These are phyloP conservation scores for Oropetium thomaeum DNA, from an alignment of 176 grass and related monocot genomes.

Conservation along the genomic window DNA sequence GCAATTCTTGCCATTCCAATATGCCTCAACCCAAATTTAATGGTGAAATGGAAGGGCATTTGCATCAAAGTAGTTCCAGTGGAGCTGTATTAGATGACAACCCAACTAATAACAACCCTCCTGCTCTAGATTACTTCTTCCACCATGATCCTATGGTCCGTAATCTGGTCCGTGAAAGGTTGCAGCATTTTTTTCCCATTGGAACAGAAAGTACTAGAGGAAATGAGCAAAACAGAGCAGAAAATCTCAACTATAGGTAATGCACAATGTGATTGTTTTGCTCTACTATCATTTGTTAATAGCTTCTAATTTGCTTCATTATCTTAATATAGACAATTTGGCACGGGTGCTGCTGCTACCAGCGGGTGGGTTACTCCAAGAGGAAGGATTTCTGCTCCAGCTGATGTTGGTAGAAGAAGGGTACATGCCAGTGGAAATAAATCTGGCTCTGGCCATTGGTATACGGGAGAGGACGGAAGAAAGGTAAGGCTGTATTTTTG, in stretches of 20 bases:
- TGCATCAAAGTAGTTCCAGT: constrained; percentile 36
- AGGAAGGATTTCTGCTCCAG: constrained; percentile 35
- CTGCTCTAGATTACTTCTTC: constrained; percentile 65
- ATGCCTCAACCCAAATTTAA: constrained; percentile 26
- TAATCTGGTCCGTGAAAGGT: constrained; percentile 47
- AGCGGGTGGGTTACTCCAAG: constrained; percentile 37
- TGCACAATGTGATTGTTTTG: not conserved
- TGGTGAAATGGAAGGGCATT: constrained; percentile 41
- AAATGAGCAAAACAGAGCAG: constrained; percentile 32
- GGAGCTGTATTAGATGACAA: constrained; percentile 18
- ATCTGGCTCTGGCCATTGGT: constrained; percentile 90
- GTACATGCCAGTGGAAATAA: constrained; percentile 46
- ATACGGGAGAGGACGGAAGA: constrained; percentile 61
- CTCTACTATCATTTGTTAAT: constrained; percentile 15
- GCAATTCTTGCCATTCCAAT: constrained; percentile 32
- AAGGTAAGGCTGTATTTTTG: constrained; percentile 47
- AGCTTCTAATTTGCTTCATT: constrained; percentile 1
- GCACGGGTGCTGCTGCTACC: constrained; percentile 17
- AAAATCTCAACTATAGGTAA: constrained; percentile 51
- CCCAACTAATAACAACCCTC: constrained; percentile 40
- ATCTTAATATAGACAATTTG: constrained; percentile 37
- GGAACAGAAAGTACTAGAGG: constrained; percentile 37
- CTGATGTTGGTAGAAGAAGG: constrained; percentile 71
- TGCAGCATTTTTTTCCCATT: constrained; percentile 58
- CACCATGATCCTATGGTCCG: constrained; percentile 67